These are phyloP conservation scores for Boletus tomentosulus DNA, from an alignment of 768 basidiomycete genomes.

Conservation along the genomic window DNA sequence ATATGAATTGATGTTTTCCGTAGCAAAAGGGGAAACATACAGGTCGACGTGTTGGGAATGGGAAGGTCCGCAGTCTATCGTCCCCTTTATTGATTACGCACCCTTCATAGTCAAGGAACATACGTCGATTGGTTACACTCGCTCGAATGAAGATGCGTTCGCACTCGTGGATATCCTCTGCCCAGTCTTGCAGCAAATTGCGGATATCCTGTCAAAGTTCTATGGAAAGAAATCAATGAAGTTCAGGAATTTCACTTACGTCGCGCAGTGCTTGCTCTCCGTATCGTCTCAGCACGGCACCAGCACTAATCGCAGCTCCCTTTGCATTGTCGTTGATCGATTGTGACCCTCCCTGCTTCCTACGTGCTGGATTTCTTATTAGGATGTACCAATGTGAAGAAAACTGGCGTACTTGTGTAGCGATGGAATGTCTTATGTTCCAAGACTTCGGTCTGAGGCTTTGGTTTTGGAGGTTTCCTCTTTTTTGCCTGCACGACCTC, in stretches of 20 bases:
- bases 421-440: constrained; percentile 96
- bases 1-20: background rate
- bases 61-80: constrained; percentile 80
- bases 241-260: constrained; percentile 42
- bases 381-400: constrained; percentile 1
- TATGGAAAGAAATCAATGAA: background rate
- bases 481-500: constrained; percentile 39
- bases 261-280: constrained; percentile 92
- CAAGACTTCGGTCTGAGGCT: constrained; percentile 76
- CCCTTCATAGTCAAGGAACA: constrained; percentile 87
- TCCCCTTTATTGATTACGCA: constrained; percentile 77
- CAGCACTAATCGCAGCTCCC: constrained; percentile 89
- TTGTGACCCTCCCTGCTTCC: constrained; percentile 97
- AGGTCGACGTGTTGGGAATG: constrained; percentile 94
- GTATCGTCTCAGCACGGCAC: constrained; percentile 89
- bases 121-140: constrained; percentile 79
- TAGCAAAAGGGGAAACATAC: constrained; percentile 40
- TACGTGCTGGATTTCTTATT: constrained; percentile 61
- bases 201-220: constrained; percentile 70
- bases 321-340: constrained; percentile 89
- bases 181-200: constrained; percentile 77
- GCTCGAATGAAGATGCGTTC: constrained; percentile 93
- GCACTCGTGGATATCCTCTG: constrained; percentile 77
- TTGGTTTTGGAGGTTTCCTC: constrained; percentile 60
- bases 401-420: constrained; percentile 78